A percentile compares a stretch with the other conserved stretches of the same genome.
Conservation (phyloP, 163 green algal genomes). For the Chloromonas sp. region DNA sequence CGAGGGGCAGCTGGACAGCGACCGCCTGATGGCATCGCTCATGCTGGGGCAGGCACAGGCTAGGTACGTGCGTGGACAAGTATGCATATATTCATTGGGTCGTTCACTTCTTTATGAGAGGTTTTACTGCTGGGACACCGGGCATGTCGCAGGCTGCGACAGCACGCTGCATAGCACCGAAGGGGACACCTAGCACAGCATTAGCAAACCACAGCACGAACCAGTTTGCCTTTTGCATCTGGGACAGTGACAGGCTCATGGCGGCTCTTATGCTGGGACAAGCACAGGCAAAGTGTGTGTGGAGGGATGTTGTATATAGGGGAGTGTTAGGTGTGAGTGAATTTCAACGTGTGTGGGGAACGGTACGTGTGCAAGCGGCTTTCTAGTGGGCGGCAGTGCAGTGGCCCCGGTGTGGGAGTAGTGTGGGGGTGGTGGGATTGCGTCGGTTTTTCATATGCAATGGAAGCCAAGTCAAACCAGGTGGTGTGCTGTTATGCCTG, state of each 20-base stretch:
- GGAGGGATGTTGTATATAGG: too few species aligned
- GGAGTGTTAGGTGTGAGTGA: too few species aligned
- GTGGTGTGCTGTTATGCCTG: background rate
- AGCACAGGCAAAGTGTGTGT: too few species aligned
- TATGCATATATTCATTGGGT: background rate
- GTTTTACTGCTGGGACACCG: background rate
- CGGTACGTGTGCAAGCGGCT: background rate
- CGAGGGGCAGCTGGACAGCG: background rate
- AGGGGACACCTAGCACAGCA: background rate
- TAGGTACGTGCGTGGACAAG: background rate
- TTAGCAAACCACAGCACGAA: background rate
- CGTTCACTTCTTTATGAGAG: background rate
- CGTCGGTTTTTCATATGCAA: background rate
- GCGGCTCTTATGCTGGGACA: too few species aligned
- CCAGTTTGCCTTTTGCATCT: background rate
- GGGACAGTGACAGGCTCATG: background rate
- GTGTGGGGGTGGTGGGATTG: background rate
- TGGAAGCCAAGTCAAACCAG: too few species aligned
- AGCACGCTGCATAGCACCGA: background rate
- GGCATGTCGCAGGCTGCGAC: background rate
- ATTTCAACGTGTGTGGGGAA: too few species aligned
- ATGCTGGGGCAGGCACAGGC: background rate
- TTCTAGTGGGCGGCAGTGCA: background rate
- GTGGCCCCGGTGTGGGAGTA: background rate
- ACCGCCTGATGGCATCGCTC: background rate